phyloP scores from a whole-genome alignment of 2,329 filamentous ascomycete species.

The Rutstroemia sp. region DNA sequence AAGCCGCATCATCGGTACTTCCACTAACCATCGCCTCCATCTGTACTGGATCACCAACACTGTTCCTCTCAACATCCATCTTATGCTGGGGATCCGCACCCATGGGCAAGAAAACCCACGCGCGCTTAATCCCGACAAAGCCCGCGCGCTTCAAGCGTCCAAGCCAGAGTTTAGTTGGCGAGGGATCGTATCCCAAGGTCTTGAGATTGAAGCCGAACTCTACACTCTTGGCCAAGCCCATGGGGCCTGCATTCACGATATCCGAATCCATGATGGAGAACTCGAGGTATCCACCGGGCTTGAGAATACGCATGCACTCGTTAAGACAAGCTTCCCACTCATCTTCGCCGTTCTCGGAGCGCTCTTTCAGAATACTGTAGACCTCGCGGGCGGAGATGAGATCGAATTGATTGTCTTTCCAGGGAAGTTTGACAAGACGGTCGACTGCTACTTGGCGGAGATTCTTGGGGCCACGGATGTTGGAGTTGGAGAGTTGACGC shows the following conservation, averaged over 20 bases:
- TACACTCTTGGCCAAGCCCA: slow-evolving; percentile 74
- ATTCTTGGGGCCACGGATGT: slow-evolving; percentile 77
- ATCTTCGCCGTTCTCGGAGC: slow-evolving; percentile 60
- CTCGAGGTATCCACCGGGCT: slow-evolving; percentile 88
- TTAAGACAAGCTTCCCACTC: slow-evolving; percentile 81
- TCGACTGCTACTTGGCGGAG: slow-evolving; percentile 77
- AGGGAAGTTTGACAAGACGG: slow-evolving; percentile 73
- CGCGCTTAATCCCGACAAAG: slow-evolving; percentile 73
- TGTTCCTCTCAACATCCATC: slow-evolving; percentile 33
- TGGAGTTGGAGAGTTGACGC: slow-evolving; percentile 63
- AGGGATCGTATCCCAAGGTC: slow-evolving; percentile 82
- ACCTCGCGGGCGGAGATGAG: slow-evolving; percentile 84
- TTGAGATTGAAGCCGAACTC: slow-evolving; percentile 89
- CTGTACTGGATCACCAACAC: slow-evolving; percentile 38
- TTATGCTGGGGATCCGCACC: slow-evolving; percentile 45
- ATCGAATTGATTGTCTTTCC: slow-evolving; percentile 80
- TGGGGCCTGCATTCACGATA: slow-evolving; percentile 74
- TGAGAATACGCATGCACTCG: slow-evolving; percentile 82
- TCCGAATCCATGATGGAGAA: slow-evolving; percentile 87
- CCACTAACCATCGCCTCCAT: slow-evolving; percentile 59
- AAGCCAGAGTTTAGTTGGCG: slow-evolving; percentile 75
- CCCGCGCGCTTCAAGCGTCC: slow-evolving; percentile 65
- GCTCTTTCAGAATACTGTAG: slow-evolving; percentile 73
- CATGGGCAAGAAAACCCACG: slow-evolving; percentile 86
- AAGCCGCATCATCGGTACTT: slow-evolving; percentile 64